Evolutionary conservation across 2,329 filamentous ascomycete genomes (phyloP), one percentile per base, ranked within the genome.

Genomic region (Chalaropsis thielavioides): DNA sequence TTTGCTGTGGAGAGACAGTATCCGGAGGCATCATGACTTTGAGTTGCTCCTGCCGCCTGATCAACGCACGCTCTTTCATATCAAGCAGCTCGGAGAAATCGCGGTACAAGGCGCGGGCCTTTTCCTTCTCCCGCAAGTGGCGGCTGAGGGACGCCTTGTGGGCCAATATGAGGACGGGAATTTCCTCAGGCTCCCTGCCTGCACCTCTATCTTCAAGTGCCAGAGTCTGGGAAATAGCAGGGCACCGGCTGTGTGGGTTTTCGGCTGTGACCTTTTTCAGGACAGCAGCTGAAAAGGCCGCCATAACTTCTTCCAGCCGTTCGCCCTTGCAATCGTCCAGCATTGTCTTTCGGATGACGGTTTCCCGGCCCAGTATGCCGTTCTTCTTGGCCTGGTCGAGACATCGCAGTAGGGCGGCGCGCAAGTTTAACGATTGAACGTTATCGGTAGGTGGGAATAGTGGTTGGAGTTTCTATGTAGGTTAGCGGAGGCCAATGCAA

Each of bases 321-420:
- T 96, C 91, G 5, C 92, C 92, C 69, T 88, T 92, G 76, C 94
- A 99, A 70, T 99, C 92, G 72, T 99, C 94, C 62, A 99, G 79
- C 89, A 96, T 96, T 0, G 90, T 95, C 77, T 96, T 96, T 62
- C 94, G 84, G 40, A 97, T 76, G 0, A 95, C 82, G 0, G 83
- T 82, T 71, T 96, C 91, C 61, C 89, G 81, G 2, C 90, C 89
- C 8, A 97, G 78, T 0, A 87, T 78, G 38, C 91, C 92, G 76
- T 84, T 89, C 77, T 95, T 95, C 78, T 97, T 97, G 67, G 90
- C 79, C 62, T 90, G 86, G 68, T 92, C 89, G 64, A 99, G 83
- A 69, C 82, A 85, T 74, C 90, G 84, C 70, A 92, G 88, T 8
- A 96, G 80, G 8, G 89, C 90, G 40, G 89, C 85, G 62, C 94